These are phyloP conservation scores for Boletus pseudopeckii DNA, from an alignment of 768 basidiomycete genomes.

Conservation along the genomic window DNA sequence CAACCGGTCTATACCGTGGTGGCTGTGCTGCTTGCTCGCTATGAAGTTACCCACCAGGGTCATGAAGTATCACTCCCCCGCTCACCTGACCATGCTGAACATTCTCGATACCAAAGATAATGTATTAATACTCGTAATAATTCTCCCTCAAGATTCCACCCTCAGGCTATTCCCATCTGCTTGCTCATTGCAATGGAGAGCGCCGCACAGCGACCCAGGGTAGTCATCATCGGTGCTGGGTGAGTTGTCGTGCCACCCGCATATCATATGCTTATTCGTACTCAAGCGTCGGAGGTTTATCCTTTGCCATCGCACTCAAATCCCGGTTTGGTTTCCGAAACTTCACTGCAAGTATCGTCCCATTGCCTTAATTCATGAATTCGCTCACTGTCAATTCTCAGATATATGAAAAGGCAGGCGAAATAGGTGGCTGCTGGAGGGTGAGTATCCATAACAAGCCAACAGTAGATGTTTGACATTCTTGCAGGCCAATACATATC, in stretches of 20 bases:
- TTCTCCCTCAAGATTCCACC: not conserved
- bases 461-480: not conserved
- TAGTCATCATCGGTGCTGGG: constrained; percentile 24
- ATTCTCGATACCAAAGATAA: not conserved
- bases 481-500: constrained; percentile 31
- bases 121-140: constrained; percentile 3
- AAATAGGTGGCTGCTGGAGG: constrained; percentile 52
- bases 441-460: constrained; percentile 30
- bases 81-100: not conserved
- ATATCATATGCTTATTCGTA: not conserved
- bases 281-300: constrained; percentile 39
- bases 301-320: constrained; percentile 42
- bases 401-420: constrained; percentile 45
- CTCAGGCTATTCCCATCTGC: not conserved
- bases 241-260: constrained; percentile 2
- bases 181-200: not conserved
- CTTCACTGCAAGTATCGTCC: constrained; percentile 36
- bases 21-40: constrained; percentile 15
- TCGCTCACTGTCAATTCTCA: not conserved
- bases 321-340: constrained; percentile 35
- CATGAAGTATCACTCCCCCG: too few relatives aligned
- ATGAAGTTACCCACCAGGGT: not conserved
- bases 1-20: constrained; percentile 10
- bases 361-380: not conserved
- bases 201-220: constrained; percentile 4